Evolutionary conservation across 2,329 filamentous ascomycete species (phyloP), one percentile per base, ranked within the genome.

Genomic region (Graphium sp.): DNA sequence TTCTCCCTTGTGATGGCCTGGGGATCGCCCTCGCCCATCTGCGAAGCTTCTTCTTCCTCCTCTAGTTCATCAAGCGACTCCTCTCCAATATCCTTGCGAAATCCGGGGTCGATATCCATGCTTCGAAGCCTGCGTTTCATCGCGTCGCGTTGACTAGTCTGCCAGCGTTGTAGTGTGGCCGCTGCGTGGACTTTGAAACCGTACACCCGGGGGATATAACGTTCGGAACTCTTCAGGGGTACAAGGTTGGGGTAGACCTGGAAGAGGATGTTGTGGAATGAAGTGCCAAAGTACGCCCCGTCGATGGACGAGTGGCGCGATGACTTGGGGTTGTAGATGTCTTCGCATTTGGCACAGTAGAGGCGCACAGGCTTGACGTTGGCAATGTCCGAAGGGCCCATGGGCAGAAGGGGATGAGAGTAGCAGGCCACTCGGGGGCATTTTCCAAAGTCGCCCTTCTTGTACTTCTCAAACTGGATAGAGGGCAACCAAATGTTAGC

Each of bases 261-360:
- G 62, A 98, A 95, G 36, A 98, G 73, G 54, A 98, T 94, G 57
- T 94, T 94, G 64, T 94, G 87, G 63, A 98, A 98, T 3, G 82
- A 92, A 26, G 87, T 85, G 41, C 89, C 89, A 42, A 98, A 98
- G 64, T 95, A 98, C 38, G 89, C 89, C 37, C 89, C 89, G 49
- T 98, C 89, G 45, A 98, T 94, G 34, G 79, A 70, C 28, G 85
- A 84, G 55, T 98, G 89, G 17, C 89, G 82, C 13, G 83, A 87
- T 4, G 89, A 95, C 53, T 98, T 98, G 24, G 89, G 89, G 56
- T 95, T 95, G 66, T 98, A 98, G 34, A 92, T 78, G 51, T 98
- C 89, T 62, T 98, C 89, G 62, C 89, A 98, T 43, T 84, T 82
- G 26, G 80, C 75, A 55, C 89, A 98, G 67, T 93, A 98, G 30